phyloP scores from a whole-genome alignment of 2,329 filamentous ascomycete species.

The Hirsutella thompsonii region DNA sequence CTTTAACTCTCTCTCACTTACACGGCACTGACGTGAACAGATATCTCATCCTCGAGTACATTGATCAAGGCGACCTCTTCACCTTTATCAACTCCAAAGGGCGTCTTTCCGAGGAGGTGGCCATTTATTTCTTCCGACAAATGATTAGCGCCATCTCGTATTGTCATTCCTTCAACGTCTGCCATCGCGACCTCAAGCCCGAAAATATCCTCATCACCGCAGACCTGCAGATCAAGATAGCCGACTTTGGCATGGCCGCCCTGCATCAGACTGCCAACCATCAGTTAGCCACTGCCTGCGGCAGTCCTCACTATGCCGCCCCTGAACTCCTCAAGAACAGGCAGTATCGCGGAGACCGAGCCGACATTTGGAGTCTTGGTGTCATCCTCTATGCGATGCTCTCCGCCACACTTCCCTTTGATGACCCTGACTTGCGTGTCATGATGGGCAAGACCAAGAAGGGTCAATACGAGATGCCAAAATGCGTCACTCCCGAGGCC shows the following conservation, averaged over 20 bases:
- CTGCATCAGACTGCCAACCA: conserved; percentile 69
- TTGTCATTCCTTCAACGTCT: conserved; percentile 89
- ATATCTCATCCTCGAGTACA: conserved; percentile 88
- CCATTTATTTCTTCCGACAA: conserved; percentile 79
- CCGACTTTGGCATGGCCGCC: conserved; percentile 96
- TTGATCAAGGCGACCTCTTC: conserved; percentile 70
- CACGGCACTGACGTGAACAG: conserved; percentile 32
- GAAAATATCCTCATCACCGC: conserved; percentile 87
- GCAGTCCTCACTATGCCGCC: conserved; percentile 92
- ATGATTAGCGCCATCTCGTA: conserved; percentile 87
- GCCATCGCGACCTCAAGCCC: conserved; percentile 90
- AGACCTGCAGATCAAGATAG: conserved; percentile 73
- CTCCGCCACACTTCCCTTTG: conserved; percentile 73
- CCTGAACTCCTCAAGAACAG: conserved; percentile 74
- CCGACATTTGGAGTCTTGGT: conserved; percentile 91
- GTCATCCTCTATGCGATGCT: conserved; percentile 84
- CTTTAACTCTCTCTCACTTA: not conserved
- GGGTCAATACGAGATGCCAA: conserved; percentile 49
- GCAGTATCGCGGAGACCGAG: conserved; percentile 70
- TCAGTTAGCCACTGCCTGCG: conserved; percentile 78
- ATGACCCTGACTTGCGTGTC: conserved; percentile 47
- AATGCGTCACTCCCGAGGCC: conserved; percentile 52
- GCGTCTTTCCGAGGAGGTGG: conserved; percentile 65
- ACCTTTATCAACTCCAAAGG: conserved; percentile 68
- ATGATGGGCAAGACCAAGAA: conserved; percentile 50